These are phyloP conservation scores for Aspergillus tanneri DNA, from an alignment of 2,329 filamentous ascomycete species.

Conservation along the genomic window DNA sequence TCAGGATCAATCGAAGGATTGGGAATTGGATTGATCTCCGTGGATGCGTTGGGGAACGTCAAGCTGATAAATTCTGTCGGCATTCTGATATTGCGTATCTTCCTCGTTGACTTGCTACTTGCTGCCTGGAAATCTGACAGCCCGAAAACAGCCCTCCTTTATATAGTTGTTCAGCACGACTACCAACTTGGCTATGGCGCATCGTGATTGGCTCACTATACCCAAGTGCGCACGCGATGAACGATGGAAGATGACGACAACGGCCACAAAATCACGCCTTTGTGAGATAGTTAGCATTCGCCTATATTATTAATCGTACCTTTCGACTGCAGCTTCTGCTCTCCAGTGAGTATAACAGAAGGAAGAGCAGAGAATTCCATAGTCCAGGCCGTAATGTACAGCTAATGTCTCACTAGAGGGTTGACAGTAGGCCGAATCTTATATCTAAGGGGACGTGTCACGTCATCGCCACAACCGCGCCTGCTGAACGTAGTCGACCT, in stretches of 20 bases:
- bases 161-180: not conserved
- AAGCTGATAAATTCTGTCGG: conserved; percentile 58
- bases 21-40: conserved; percentile 55
- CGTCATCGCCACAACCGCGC: not conserved
- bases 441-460: no score
- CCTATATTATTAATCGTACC: not conserved
- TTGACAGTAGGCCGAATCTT: no score
- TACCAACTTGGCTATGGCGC: not conserved
- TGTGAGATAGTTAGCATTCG: not conserved
- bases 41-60: conserved; percentile 58
- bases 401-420: not conserved
- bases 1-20: conserved; percentile 55
- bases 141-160: not conserved
- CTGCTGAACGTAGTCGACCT: not conserved
- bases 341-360: not conserved
- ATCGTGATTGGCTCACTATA: not conserved
- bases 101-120: not conserved
- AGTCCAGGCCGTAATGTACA: not conserved
- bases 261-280: not conserved
- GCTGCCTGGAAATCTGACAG: not conserved
- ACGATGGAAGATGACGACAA: not conserved
- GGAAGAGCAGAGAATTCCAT: not conserved
- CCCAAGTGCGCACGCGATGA: not conserved
- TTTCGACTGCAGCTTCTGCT: not conserved
- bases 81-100: conserved; percentile 15